Conservation (phyloP, 225 moss, liverwort and hornwort species). For the Physcomitrellopsis africana region DNA sequence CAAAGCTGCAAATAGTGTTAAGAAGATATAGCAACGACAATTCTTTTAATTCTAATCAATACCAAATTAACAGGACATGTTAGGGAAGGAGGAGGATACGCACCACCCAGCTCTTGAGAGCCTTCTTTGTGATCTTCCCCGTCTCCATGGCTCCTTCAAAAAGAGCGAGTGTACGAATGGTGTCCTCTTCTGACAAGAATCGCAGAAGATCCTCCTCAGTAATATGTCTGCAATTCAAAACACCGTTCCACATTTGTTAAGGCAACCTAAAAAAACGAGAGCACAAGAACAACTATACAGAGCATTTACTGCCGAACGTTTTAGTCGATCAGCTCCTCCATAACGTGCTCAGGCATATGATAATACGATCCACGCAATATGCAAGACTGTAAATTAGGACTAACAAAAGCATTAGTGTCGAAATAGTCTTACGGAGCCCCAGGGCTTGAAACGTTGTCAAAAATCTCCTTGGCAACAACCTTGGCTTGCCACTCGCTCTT, state of each 20-base stretch:
- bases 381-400: background rate
- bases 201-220: slow-evolving; percentile 54
- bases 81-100: no score
- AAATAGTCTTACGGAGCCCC: slow-evolving; percentile 32
- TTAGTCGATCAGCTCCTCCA: no score
- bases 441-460: slow-evolving; percentile 57
- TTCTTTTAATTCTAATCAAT: no score
- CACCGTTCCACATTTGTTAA: no score
- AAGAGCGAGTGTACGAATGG: slow-evolving; percentile 34
- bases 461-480: slow-evolving; percentile 56
- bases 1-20: no score
- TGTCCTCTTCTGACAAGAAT: slow-evolving; percentile 58
- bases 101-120: no score
- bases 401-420: background rate
- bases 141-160: slow-evolving; percentile 58
- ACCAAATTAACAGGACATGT: no score
- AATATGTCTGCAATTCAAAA: slow-evolving; percentile 35
- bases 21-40: no score
- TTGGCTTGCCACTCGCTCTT: slow-evolving; percentile 69
- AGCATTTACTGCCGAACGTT: no score
- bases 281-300: no score
- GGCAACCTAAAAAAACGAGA: background rate
- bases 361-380: no score
- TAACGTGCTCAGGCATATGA: no score
- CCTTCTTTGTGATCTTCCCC: slow-evolving; percentile 23